A percentile compares a stretch with the other conserved stretches of the same genome.
phyloP scores from a whole-genome alignment of 2,329 filamentous ascomycete genomes.

The Monilinia fructigena region DNA sequence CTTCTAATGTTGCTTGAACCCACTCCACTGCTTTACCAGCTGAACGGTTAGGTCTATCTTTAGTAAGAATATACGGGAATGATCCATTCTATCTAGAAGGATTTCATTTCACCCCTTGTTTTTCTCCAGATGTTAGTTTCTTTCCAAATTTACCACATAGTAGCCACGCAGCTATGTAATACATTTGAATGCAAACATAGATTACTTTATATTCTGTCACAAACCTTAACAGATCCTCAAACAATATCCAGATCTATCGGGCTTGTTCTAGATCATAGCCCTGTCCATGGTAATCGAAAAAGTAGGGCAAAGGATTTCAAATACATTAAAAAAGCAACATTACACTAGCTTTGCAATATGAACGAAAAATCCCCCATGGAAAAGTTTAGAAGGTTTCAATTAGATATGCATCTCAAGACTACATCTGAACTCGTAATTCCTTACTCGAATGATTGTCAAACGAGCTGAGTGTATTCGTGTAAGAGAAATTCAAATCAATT shows the following conservation, averaged over 20 bases:
- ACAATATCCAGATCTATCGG: neutral
- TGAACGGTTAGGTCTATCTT: too few relatives aligned
- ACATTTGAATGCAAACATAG: neutral
- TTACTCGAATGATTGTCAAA: neutral
- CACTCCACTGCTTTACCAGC: neutral
- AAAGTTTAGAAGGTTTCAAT: neutral
- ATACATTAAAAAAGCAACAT: neutral
- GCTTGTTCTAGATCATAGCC: neutral
- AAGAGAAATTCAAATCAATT: neutral
- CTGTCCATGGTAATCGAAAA: neutral
- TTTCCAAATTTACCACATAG: neutral
- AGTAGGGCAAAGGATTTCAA: neutral
- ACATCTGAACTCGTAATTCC: neutral
- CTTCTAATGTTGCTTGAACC: neutral
- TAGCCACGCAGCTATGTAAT: neutral
- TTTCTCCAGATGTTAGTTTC: neutral
- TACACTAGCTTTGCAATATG: neutral
- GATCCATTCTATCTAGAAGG: neutral
- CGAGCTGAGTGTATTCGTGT: neutral
- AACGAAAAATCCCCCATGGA: neutral
- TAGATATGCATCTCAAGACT: neutral
- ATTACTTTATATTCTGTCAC: neutral
- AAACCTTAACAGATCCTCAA: neutral
- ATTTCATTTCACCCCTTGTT: neutral
- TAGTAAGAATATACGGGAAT: neutral